Base-by-base conservation (phyloP, 768 basidiomycete species). In the Phlegmacium glaucopus region DNA sequence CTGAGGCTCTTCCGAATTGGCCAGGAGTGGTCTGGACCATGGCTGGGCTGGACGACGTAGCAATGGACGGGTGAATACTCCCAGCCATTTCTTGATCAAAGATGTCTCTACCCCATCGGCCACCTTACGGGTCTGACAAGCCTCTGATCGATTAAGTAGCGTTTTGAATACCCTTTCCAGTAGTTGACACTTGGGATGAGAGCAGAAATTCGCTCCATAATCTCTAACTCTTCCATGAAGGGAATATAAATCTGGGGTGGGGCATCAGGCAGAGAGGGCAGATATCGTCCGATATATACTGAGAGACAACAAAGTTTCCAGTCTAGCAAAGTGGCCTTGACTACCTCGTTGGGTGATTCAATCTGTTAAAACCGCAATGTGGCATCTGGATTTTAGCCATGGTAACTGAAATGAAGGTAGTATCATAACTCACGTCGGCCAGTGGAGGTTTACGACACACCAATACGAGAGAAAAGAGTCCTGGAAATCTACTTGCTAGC, bases 401-500 rank as follows among this genome's bases (percentile, higher is more conserved):
- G 4, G 9, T 16, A 17, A 26, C 3, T n/a, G 17, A 11, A 9
- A 36, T 6, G 25, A n/a, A 9, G 11, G n/a, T 29, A 13, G 22
- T 16, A 34, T 34, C 16, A 48, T 17, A 6, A 30, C 28, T 13
- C 27, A 17, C 18, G 47, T 28, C 32, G 25, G 17, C 11, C 32
- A 6, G 32, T 22, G 22, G 22, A 22, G 22, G 22, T 22, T 5
- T 12, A 12, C 7, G 39, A 45, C 35, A 55, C 5, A 64, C 56
- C 7, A 67, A 43, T 4, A 58, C 52, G 8, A 64, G 51, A 5
- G 61, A 61, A 36, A 9, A 17, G 2, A 65, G 43, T 1, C 44
- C 51, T 1, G 64, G 66, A 5, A 65, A 47, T 4, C 54, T 46
- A 22, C 38, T 53, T 1, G 61, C 58, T 11, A 67, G 46, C 9